Conservation (phyloP, 805 yeast genomes). For the Pichia paraexigua region DNA sequence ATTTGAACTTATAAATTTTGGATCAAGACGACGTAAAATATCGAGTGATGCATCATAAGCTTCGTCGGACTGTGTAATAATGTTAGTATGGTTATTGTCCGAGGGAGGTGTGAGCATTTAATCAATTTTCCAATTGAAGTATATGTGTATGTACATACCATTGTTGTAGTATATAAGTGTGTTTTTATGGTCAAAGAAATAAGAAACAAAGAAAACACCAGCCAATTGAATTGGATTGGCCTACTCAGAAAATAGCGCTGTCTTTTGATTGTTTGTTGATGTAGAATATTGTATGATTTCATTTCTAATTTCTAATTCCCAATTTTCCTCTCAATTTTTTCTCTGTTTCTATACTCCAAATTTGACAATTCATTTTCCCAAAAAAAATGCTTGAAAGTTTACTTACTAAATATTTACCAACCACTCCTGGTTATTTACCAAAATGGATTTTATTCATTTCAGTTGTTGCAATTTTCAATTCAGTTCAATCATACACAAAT, state of each 20-base stretch:
- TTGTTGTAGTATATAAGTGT: background rate
- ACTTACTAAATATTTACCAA: conserved; percentile 29
- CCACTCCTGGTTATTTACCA: conserved; percentile 52
- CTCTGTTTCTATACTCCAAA: too few relatives aligned
- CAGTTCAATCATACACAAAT: conserved; percentile 74
- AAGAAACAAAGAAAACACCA: background rate
- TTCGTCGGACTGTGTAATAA: conserved; percentile 30
- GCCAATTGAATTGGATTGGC: background rate
- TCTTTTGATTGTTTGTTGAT: background rate
- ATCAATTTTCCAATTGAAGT: background rate
- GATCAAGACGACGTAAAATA: conserved; percentile 66
- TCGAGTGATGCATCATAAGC: conserved; percentile 73
- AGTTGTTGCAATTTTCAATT: conserved; percentile 85
- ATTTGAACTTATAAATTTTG: conserved; percentile 44
- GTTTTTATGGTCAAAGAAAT: background rate
- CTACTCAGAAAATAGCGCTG: background rate
- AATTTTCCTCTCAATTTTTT: too few relatives aligned
- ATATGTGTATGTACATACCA: background rate
- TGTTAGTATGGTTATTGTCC: background rate
- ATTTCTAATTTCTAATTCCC: background rate
- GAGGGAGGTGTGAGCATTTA: too few relatives aligned
- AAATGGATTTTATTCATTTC: conserved; percentile 77
- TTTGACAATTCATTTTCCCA: background rate
- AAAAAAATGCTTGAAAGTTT: conserved; percentile 8
- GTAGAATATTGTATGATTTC: too few relatives aligned